phyloP scores from a whole-genome alignment of 371 early-diverging fungal genomes.

The Haplosporangium sp. region DNA sequence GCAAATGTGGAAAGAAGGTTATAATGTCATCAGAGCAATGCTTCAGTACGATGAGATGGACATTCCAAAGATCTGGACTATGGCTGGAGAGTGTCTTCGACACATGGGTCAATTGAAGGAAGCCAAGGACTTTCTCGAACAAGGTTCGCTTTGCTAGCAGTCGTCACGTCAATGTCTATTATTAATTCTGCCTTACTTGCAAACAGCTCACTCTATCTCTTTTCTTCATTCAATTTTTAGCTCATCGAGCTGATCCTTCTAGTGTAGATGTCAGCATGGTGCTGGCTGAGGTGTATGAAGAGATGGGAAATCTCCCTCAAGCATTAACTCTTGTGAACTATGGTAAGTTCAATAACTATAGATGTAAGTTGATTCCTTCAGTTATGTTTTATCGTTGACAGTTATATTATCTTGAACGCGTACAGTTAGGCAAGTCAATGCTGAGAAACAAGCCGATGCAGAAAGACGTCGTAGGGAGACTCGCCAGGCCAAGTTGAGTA shows the following conservation, averaged over 20 bases:
- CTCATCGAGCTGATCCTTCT: conserved; percentile 68
- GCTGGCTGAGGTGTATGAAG: conserved; percentile 87
- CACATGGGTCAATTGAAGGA: conserved; percentile 45
- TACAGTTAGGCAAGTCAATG: conserved; percentile 41
- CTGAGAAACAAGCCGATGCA: conserved; percentile 31
- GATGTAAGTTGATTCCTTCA: not conserved
- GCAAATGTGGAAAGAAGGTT: conserved; percentile 73
- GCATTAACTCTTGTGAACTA: conserved; percentile 74
- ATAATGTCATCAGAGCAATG: conserved; percentile 71
- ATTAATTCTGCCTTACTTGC: not conserved
- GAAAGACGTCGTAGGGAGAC: conserved; percentile 38
- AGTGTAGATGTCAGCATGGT: conserved; percentile 83
- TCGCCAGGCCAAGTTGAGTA: conserved; percentile 23
- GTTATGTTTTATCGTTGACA: not conserved
- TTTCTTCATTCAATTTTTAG: conserved; percentile 21
- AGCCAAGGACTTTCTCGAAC: conserved; percentile 42
- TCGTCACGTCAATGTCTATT: not conserved
- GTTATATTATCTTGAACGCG: not conserved
- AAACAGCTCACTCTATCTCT: not conserved
- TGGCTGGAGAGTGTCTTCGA: conserved; percentile 56
- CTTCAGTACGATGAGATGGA: conserved; percentile 67
- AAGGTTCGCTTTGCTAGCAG: conserved; percentile 18
- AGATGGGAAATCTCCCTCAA: conserved; percentile 79
- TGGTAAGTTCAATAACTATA: conserved; percentile 49
- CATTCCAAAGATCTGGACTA: conserved; percentile 60